Evolutionary conservation across 352 stramenopile genomes (phyloP).

Genomic region (Pythium graminicola): DNA sequence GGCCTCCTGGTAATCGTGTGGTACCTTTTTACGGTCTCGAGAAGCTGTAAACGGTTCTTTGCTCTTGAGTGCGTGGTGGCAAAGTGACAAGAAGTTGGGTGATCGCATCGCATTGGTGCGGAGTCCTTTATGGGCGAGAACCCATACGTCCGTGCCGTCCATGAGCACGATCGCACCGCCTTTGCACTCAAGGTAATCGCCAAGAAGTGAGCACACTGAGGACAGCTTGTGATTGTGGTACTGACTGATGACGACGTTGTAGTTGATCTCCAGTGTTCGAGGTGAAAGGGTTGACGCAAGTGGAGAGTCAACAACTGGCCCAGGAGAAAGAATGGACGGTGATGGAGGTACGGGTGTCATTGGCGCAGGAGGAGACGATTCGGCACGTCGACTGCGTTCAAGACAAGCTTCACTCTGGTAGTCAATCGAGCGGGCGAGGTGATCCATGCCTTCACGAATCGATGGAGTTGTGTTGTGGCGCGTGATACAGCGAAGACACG

Average conservation of each 20-base stretch:
- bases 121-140: constrained; percentile 56
- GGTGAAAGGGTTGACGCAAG: constrained; percentile 32
- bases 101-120: constrained; percentile 43
- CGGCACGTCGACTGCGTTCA: constrained; percentile 1
- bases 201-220: constrained; percentile 55
- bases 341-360: no score
- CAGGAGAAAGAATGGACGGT: no score
- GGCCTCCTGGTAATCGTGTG: constrained; percentile 19
- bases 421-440: constrained; percentile 35
- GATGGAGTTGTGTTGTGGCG: constrained; percentile 41
- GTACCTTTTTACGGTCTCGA: constrained; percentile 27
- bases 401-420: constrained; percentile 21
- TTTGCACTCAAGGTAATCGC: constrained; percentile 67
- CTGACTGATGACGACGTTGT: constrained; percentile 67
- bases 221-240: constrained; percentile 65
- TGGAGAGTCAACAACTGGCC: neutral
- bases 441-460: constrained; percentile 39
- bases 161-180: constrained; percentile 60
- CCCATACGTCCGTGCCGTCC: constrained; percentile 51
- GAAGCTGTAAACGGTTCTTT: constrained; percentile 46
- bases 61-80: constrained; percentile 33
- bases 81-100: constrained; percentile 53
- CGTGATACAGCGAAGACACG: constrained; percentile 52
- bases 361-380: neutral
- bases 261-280: constrained; percentile 23